Conservation (phyloP, 2,329 filamentous ascomycete genomes). For the Neofusicoccum kwambonambiense region DNA sequence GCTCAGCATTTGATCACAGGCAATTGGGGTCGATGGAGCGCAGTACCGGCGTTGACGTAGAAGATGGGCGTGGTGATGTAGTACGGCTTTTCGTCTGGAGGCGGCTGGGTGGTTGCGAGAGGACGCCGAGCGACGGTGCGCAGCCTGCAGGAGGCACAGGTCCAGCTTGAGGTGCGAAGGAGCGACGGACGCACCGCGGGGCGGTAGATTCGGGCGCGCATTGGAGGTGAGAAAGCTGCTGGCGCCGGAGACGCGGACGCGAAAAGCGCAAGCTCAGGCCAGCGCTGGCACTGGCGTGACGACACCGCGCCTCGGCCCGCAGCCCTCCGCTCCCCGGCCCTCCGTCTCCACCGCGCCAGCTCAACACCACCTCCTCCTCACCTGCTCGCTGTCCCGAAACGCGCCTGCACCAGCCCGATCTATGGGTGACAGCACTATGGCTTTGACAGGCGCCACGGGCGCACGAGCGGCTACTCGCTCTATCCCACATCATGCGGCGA, state of each 20-base stretch:
- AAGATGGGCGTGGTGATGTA: constrained; percentile 98
- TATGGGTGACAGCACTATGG: too few relatives aligned
- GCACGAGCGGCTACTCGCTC: too few relatives aligned
- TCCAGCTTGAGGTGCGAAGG: constrained; percentile 26
- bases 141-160: constrained; percentile 26
- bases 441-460: too few relatives aligned
- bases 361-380: too few relatives aligned
- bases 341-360: not conserved
- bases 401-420: too few relatives aligned
- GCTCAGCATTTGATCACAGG: not conserved
- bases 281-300: constrained; percentile 15
- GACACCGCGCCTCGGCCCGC: constrained; percentile 11
- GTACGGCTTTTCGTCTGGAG: constrained; percentile 67
- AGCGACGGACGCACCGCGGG: constrained; percentile 24
- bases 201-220: constrained; percentile 30
- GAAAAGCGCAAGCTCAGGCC: not conserved
- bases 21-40: not conserved
- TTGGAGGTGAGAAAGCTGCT: constrained; percentile 11
- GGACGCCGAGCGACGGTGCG: constrained; percentile 22
- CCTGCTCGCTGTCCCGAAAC: too few relatives aligned
- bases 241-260: not conserved
- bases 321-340: not conserved
- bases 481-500: too few relatives aligned
- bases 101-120: constrained; percentile 21
- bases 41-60: constrained; percentile 90